Conservation (phyloP, 148 eudicot genomes). For the Oxyria digyna region DNA sequence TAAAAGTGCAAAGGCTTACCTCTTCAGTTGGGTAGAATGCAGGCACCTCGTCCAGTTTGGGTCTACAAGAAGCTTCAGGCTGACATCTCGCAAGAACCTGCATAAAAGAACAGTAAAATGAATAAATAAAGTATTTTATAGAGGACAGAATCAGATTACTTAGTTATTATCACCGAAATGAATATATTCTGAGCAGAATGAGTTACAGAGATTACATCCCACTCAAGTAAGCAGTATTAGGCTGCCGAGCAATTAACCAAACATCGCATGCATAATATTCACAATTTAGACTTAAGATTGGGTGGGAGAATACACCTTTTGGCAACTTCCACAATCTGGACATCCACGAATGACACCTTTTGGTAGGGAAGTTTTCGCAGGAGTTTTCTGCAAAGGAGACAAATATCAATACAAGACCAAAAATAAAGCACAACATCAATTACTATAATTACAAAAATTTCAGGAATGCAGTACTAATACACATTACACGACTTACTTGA, state of each 20-base stretch:
- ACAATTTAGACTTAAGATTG: background rate
- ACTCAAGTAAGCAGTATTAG: background rate
- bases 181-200: background rate
- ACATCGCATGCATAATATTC: background rate
- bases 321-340: constrained; percentile 59
- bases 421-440: background rate
- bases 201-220: background rate
- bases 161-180: background rate
- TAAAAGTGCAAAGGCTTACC: constrained; percentile 26
- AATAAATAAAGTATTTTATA: background rate
- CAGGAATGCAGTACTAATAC: background rate
- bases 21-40: constrained; percentile 91
- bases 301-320: constrained; percentile 40
- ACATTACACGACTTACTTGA: constrained; percentile 17
- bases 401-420: background rate
- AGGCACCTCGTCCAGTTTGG: constrained; percentile 81
- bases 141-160: background rate
- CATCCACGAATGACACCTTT: constrained; percentile 95
- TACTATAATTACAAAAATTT: background rate
- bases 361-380: constrained; percentile 42
- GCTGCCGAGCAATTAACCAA: background rate
- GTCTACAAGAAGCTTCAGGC: constrained; percentile 66
- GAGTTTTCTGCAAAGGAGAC: constrained; percentile 32
- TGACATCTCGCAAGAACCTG: constrained; percentile 92
- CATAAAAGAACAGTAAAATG: background rate